Conservation (phyloP, 2,329 filamentous ascomycete genomes). For the Teratosphaeriaceae sp. region DNA sequence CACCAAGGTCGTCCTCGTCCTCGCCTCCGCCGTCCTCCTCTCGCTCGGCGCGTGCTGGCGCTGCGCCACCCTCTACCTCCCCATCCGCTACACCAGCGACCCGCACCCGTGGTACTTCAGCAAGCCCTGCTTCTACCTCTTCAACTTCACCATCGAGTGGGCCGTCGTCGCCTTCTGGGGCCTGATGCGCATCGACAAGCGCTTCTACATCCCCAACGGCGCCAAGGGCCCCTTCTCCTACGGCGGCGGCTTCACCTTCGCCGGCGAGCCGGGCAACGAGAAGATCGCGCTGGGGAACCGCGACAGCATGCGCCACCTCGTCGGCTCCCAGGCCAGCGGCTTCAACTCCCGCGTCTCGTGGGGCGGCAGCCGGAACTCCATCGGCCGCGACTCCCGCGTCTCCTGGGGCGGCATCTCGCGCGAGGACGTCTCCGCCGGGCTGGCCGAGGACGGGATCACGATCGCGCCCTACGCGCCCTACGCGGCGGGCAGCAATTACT, state of each 20-base stretch:
- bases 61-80: slow-evolving; percentile 17
- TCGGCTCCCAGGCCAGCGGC: slow-evolving; percentile 11
- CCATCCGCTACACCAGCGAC: slow-evolving; percentile 14
- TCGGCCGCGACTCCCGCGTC: slow-evolving; percentile 11
- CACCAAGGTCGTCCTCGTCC: slow-evolving; percentile 19
- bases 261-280: slow-evolving; percentile 24
- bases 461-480: slow-evolving; percentile 19
- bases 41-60: slow-evolving; percentile 22
- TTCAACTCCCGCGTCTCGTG: slow-evolving; percentile 11
- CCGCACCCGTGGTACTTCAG: slow-evolving; percentile 25
- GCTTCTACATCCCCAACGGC: slow-evolving; percentile 27
- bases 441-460: slow-evolving; percentile 23
- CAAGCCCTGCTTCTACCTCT: slow-evolving; percentile 26
- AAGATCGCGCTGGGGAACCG: slow-evolving; percentile 17
- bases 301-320: slow-evolving; percentile 18
- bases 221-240: slow-evolving; percentile 31
- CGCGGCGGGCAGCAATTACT: slow-evolving; percentile 3
- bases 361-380: slow-evolving; percentile 11
- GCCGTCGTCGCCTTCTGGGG: slow-evolving; percentile 23
- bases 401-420: slow-evolving; percentile 24
- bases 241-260: slow-evolving; percentile 16
- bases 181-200: slow-evolving; percentile 22
- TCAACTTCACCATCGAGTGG: slow-evolving; percentile 27
- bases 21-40: slow-evolving; percentile 16
- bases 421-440: slow-evolving; percentile 16